Evolutionary conservation across 345 rosid species (phyloP).

Genomic region (Dovyalis caffra): DNA sequence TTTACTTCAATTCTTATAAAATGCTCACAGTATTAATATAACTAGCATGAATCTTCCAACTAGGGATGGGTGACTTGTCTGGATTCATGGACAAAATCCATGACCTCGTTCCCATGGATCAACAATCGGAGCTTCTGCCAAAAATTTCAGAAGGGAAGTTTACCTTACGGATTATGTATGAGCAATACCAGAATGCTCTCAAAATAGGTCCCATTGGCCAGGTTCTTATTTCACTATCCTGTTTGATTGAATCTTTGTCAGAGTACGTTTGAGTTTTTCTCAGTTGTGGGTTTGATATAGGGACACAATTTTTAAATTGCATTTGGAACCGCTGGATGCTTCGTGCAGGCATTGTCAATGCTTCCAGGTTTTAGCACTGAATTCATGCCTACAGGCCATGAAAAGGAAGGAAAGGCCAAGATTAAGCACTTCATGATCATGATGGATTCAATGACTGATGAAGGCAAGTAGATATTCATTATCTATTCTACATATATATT

Average conservation of each 20-base stretch:
- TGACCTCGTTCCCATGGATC: constrained; percentile 92
- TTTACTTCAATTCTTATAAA: not conserved
- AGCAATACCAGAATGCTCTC: constrained; percentile 77
- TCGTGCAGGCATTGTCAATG: constrained; percentile 89
- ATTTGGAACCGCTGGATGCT: too few relatives aligned
- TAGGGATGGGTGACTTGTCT: constrained; percentile 95
- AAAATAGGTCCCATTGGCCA: constrained; percentile 92
- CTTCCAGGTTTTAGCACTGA: constrained; percentile 83
- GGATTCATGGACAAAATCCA: constrained; percentile 95
- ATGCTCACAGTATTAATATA: too few relatives aligned
- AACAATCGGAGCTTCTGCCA: constrained; percentile 90
- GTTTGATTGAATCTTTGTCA: not conserved
- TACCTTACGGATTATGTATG: constrained; percentile 85
- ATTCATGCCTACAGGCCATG: constrained; percentile 90
- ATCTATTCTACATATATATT: too few relatives aligned
- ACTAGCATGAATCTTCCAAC: not conserved
- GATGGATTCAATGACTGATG: constrained; percentile 98
- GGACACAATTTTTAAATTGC: too few relatives aligned
- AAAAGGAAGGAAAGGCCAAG: constrained; percentile 93
- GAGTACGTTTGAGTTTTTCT: too few relatives aligned
- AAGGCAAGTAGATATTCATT: constrained; percentile 38
- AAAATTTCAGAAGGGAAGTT: constrained; percentile 90
- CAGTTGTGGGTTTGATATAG: too few relatives aligned
- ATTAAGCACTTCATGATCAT: constrained; percentile 88
- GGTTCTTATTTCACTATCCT: constrained; percentile 40